These are phyloP conservation scores for Solanum hybrid DNA, from an alignment of 305 asterid genomes.

Conservation along the genomic window DNA sequence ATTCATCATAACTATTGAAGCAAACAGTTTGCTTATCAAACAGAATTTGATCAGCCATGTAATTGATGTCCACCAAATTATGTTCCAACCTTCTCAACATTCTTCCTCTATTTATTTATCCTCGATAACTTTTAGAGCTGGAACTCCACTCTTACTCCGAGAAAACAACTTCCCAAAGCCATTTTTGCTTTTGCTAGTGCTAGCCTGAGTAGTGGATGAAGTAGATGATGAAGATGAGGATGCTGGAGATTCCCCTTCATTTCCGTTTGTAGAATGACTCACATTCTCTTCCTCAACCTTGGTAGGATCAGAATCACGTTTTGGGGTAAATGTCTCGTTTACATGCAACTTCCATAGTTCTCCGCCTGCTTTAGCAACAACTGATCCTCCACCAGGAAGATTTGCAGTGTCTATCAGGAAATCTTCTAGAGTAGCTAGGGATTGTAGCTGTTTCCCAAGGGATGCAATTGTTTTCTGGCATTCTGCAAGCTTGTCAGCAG, in stretches of 20 bases:
- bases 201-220: slow-evolving; percentile 23
- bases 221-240: slow-evolving; percentile 32
- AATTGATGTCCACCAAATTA: background rate
- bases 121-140: slow-evolving; percentile 20
- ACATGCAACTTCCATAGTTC: slow-evolving; percentile 32
- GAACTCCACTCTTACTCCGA: slow-evolving; percentile 34
- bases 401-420: slow-evolving; percentile 66
- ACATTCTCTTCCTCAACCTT: slow-evolving; percentile 20
- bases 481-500: slow-evolving; percentile 78
- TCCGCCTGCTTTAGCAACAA: slow-evolving; percentile 15
- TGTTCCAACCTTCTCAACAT: background rate
- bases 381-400: slow-evolving; percentile 35
- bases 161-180: slow-evolving; percentile 55
- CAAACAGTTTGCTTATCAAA: slow-evolving; percentile 1
- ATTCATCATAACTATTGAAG: background rate
- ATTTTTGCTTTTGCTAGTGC: slow-evolving; percentile 30
- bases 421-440: slow-evolving; percentile 87
- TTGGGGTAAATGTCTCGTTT: slow-evolving; percentile 20
- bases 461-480: slow-evolving; percentile 89
- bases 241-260: slow-evolving; percentile 30
- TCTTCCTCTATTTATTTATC: slow-evolving; percentile 3
- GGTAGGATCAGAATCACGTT: slow-evolving; percentile 22
- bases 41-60: slow-evolving; percentile 1
- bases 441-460: slow-evolving; percentile 67
- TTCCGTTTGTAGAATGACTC: slow-evolving; percentile 18